Evolutionary conservation across 306 rosid genomes (phyloP).

Genomic region (Corylus avellana): DNA sequence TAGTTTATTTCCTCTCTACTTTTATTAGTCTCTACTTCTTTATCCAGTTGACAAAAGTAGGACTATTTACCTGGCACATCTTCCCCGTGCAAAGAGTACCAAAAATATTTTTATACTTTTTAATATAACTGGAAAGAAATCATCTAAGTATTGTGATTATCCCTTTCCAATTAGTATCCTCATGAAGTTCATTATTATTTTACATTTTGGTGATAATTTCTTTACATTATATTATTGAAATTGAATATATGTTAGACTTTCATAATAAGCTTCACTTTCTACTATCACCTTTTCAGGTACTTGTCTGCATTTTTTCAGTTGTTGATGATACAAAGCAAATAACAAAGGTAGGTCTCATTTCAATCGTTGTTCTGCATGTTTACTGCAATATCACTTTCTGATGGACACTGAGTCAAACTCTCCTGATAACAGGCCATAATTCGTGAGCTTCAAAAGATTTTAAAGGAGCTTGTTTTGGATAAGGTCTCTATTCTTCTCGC

Average conservation of each 20-base stretch:
- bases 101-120: neutral
- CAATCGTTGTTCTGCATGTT: slow-evolving; percentile 14
- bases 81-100: neutral
- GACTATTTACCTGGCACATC: neutral
- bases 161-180: neutral
- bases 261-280: slow-evolving; percentile 8
- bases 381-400: slow-evolving; percentile 8
- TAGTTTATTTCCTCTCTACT: neutral
- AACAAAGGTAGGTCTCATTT: slow-evolving; percentile 64
- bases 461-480: slow-evolving; percentile 75
- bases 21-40: neutral
- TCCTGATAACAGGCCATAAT: slow-evolving; percentile 63
- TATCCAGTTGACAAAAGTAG: neutral
- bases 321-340: slow-evolving; percentile 91
- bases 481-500: slow-evolving; percentile 55
- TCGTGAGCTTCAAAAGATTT: slow-evolving; percentile 58
- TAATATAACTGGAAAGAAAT: slow-evolving; percentile 8
- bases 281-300: slow-evolving; percentile 60
- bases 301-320: slow-evolving; percentile 69
- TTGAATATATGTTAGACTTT: slow-evolving; percentile 9
- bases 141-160: slow-evolving; percentile 1
- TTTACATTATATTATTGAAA: slow-evolving; percentile 1
- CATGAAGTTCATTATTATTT: neutral
- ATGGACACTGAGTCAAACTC: slow-evolving; percentile 23
- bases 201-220: neutral